Evolutionary conservation across 2,329 filamentous ascomycete species (phyloP).

Genomic region (Arthrobotrys megalospora): DNA sequence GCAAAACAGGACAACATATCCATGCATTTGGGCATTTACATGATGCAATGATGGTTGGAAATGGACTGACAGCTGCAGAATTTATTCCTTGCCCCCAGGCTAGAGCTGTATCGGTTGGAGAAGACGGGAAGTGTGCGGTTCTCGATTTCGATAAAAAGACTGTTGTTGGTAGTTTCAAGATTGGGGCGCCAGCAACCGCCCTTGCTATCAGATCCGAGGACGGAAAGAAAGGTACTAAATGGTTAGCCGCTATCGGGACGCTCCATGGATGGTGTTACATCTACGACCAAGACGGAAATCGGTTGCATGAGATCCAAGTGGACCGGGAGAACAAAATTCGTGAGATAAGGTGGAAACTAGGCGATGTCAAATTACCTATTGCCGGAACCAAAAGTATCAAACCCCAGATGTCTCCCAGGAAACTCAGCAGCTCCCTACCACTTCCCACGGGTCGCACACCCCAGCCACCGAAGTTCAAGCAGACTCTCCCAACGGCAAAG

Average conservation of each 20-base stretch:
- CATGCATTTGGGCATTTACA: constrained; percentile 64
- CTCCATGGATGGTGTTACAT: constrained; percentile 64
- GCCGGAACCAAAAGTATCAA: background rate
- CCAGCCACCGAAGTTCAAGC: constrained; percentile 15
- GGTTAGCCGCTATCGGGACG: constrained; percentile 63
- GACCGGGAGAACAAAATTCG: constrained; percentile 63
- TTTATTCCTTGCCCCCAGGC: constrained; percentile 64
- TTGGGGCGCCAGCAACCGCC: constrained; percentile 63
- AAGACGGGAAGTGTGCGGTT: constrained; percentile 63
- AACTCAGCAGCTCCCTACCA: constrained; percentile 15
- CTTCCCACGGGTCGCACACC: constrained; percentile 19
- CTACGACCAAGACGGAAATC: constrained; percentile 63
- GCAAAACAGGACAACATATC: constrained; percentile 63
- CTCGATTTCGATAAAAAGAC: constrained; percentile 64
- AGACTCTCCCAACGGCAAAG: constrained; percentile 2
- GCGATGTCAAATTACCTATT: constrained; percentile 54
- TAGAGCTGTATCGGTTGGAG: constrained; percentile 64
- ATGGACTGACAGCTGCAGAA: constrained; percentile 64
- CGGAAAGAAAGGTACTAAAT: constrained; percentile 61
- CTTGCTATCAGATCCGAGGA: constrained; percentile 62
- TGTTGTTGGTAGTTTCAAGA: constrained; percentile 63
- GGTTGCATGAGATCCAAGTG: constrained; percentile 63
- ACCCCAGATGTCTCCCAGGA: constrained; percentile 25
- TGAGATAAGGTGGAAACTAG: constrained; percentile 63
- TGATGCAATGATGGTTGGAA: constrained; percentile 62